Evolutionary conservation across 2,329 filamentous ascomycete species (phyloP).

Genomic region (Hymenoscyphus linearis): DNA sequence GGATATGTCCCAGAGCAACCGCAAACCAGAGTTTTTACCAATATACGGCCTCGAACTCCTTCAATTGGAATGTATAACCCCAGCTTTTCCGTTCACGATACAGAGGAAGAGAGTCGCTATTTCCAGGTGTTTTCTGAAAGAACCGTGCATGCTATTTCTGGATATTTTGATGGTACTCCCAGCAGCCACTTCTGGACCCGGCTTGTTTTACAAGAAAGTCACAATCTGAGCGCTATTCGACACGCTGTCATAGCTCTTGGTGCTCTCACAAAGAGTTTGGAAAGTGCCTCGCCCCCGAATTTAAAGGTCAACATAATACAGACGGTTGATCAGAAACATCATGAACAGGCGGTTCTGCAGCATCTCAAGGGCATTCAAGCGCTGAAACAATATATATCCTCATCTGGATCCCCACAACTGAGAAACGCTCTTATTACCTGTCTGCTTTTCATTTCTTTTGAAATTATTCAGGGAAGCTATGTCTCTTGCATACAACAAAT

Average conservation of each 20-base stretch:
- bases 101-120: conserved; percentile 50
- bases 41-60: conserved; percentile 30
- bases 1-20: conserved; percentile 44
- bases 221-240: conserved; percentile 53
- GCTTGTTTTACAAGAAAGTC: conserved; percentile 57
- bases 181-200: conserved; percentile 52
- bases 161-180: conserved; percentile 52
- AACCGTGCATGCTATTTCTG: conserved; percentile 57
- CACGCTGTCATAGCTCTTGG: conserved; percentile 64
- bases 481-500: conserved; percentile 56
- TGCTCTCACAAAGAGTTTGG: conserved; percentile 59
- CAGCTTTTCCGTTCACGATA: conserved; percentile 42
- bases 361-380: conserved; percentile 53
- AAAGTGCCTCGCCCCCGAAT: conserved; percentile 32
- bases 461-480: conserved; percentile 41
- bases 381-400: conserved; percentile 41
- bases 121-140: conserved; percentile 56
- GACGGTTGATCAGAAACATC: conserved; percentile 44
- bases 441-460: conserved; percentile 30
- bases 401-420: conserved; percentile 40
- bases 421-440: conserved; percentile 29
- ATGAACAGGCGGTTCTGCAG: conserved; percentile 53
- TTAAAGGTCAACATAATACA: conserved; percentile 33
- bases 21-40: conserved; percentile 12
- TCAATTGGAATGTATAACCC: conserved; percentile 18